phyloP scores from a whole-genome alignment of 768 basidiomycete species.

The Naematelia encephala region DNA sequence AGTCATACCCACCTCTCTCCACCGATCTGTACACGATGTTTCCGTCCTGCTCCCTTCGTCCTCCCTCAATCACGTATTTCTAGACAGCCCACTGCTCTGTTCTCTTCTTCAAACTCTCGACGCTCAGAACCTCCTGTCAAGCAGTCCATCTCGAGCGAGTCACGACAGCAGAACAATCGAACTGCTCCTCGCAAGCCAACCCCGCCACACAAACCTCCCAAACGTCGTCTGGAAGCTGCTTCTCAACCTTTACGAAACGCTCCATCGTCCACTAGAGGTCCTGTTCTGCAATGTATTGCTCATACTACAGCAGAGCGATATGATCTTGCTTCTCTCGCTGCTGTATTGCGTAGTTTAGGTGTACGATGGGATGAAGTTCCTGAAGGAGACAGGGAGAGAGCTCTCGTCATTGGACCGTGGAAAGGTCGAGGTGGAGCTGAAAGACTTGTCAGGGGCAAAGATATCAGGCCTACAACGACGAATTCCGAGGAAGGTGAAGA shows the following conservation, averaged over 20 bases:
- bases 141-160: background rate
- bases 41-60: background rate
- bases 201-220: constrained; percentile 45
- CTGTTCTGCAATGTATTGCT: constrained; percentile 75
- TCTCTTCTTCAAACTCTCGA: background rate
- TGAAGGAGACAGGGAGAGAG: constrained; percentile 43
- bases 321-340: constrained; percentile 60
- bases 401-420: constrained; percentile 45
- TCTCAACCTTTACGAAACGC: constrained; percentile 82
- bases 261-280: constrained; percentile 76
- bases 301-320: constrained; percentile 84
- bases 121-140: background rate
- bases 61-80: background rate
- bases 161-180: background rate
- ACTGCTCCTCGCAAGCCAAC: constrained; percentile 7
- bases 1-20: background rate
- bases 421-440: constrained; percentile 42
- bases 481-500: constrained; percentile 57
- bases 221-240: constrained; percentile 73
- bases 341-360: constrained; percentile 33
- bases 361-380: constrained; percentile 47
- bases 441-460: constrained; percentile 32
- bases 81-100: background rate
- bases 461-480: constrained; percentile 11
- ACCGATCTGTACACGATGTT: background rate